phyloP scores from a whole-genome alignment of 495 filamentous ascomycete species.

The Paragyromitra xinjiangensis region DNA sequence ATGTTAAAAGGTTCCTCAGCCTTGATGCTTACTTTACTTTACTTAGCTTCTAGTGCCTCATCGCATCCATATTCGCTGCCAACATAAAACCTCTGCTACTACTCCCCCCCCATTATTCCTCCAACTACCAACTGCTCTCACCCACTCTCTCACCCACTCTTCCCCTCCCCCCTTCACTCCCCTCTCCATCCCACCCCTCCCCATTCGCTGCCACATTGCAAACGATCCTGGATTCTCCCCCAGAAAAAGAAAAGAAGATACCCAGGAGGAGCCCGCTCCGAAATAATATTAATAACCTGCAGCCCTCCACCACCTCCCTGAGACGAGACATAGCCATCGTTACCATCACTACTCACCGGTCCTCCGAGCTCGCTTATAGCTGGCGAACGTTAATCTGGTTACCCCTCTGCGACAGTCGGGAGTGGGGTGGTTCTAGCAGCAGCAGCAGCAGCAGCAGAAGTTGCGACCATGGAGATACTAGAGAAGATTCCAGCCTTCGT shows the following conservation, averaged over 20 bases:
- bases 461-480: conserved; percentile 46
- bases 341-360: conserved; percentile 9
- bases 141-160: not conserved
- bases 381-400: conserved; percentile 44
- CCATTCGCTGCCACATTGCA: conserved; percentile 28
- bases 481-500: conserved; percentile 80
- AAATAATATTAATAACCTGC: conserved; percentile 39
- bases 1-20: not conserved
- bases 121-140: not conserved
- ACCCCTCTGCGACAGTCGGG: conserved; percentile 50
- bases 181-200: conserved; percentile 5
- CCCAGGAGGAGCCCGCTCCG: not conserved
- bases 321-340: conserved; percentile 14
- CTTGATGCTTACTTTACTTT: not conserved
- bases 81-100: not conserved
- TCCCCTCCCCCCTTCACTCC: conserved; percentile 3
- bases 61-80: conserved; percentile 32
- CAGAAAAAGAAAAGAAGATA: conserved; percentile 26
- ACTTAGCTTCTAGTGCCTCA: conserved; percentile 37
- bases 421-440: conserved; percentile 45
- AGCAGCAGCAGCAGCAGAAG: conserved; percentile 16
- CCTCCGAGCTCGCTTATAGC: conserved; percentile 26
- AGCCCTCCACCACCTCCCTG: conserved; percentile 7
- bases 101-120: not conserved
- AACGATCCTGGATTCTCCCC: conserved; percentile 14